Percentiles rank a stretch among this genome's conserved stretches.
These are phyloP conservation scores for Ceratocystis variospora DNA, from an alignment of 2,329 filamentous ascomycete genomes.

Conservation along the genomic window DNA sequence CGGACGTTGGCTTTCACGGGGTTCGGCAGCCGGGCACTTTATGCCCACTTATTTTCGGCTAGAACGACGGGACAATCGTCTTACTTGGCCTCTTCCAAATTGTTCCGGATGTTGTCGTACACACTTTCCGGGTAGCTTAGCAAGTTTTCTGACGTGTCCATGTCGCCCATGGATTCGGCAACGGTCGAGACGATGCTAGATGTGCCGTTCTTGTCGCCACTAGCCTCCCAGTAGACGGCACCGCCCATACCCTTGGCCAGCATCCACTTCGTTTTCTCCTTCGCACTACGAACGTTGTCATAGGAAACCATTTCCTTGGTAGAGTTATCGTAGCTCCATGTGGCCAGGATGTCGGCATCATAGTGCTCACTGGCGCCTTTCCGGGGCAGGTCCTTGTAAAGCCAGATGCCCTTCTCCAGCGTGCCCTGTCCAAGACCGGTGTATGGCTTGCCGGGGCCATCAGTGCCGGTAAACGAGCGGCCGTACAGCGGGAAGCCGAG, in stretches of 20 bases:
- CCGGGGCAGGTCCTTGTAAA: constrained; percentile 64
- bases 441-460: constrained; percentile 51
- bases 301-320: constrained; percentile 55
- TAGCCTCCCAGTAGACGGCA: constrained; percentile 75
- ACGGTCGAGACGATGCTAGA: constrained; percentile 46
- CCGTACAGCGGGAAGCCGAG: constrained; percentile 74
- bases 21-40: too few species aligned
- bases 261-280: constrained; percentile 52
- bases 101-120: constrained; percentile 42
- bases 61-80: background rate
- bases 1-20: too few species aligned
- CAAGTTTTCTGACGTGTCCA: constrained; percentile 40
- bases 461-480: constrained; percentile 46
- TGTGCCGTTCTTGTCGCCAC: constrained; percentile 42
- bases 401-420: constrained; percentile 64
- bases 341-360: constrained; percentile 46
- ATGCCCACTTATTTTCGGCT: too few species aligned
- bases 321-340: constrained; percentile 53
- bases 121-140: constrained; percentile 42
- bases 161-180: constrained; percentile 32
- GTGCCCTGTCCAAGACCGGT: constrained; percentile 46
- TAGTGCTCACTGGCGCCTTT: constrained; percentile 43
- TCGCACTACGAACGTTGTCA: constrained; percentile 45
- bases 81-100: constrained; percentile 22
- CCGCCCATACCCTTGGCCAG: constrained; percentile 49